Evolutionary conservation across 2,329 filamentous ascomycete genomes (phyloP), one percentile per base, ranked within the genome.

Genomic region (Incumbomyces delicatus): DNA sequence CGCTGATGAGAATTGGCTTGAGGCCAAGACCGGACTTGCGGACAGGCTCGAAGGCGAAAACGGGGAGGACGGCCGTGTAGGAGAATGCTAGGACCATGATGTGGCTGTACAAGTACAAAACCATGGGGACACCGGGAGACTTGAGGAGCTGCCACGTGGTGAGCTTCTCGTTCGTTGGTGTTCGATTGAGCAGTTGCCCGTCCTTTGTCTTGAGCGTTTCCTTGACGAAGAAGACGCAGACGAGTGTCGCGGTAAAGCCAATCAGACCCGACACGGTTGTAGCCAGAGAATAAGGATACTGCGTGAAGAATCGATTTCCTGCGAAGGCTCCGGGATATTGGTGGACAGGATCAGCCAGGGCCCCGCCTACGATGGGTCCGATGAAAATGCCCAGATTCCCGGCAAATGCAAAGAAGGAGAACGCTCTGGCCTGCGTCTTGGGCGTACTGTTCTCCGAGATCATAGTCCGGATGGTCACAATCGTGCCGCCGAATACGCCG

Each of bases 361-460:
- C 70, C 44, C 85, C 86, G 35, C 85, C 84, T 16, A 87, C 58
- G 7, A 86, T 57, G 2, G 85, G 83, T 0, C 85, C 86, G 1
- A 87, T 27, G 48, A 87, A 79, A 37, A 90, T 79, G 3, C 86
- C 86, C 7, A 89, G 17, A 53, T 90, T 90, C 3, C 79, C 78
- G 0, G 76, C 71, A 58, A 90, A 86, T 8, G 84, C 83, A 59
- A 89, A 89, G 70, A 79, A 84, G 58, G 81, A 81, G 58, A 89
- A 92, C 0, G 81, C 79, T 22, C 73, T 68, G 0, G 85, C 85
- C 63, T 89, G 85, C 0, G 81, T 88, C 51, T 76, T 73, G 4
- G 75, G 66, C 0, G 81, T 85, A 61, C 78, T 83, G 54, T 81
- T 78, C 63, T 92, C 86, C 14, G 77, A 76, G 27, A 90, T 72